Evolutionary conservation across 495 filamentous ascomycete genomes (phyloP), one percentile per base, ranked within the genome.

Genomic region (Neurospora sp.): DNA sequence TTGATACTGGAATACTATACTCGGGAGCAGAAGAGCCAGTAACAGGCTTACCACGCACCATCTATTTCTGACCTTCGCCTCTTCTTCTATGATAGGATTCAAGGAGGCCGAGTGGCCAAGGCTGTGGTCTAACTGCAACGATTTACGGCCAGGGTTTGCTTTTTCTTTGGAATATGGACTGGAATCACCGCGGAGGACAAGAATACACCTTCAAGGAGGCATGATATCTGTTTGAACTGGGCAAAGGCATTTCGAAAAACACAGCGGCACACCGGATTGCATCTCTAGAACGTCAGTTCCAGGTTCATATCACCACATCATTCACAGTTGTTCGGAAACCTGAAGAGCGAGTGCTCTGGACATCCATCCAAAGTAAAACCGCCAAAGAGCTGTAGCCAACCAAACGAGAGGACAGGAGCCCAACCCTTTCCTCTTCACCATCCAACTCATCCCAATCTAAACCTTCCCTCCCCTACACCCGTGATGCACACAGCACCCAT

Each of bases 371-470:
- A 65, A 31, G 10, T 12, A 61, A 53, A 61, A 31, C 27, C 12
- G 42, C 39, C 8, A 12, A 35, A 39, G 37, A 35, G 44, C 4
- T 68, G 31, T 6, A 27, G 44, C 38, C 39, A 65, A 18, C 38
- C 4, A 40, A 39, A n/a, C 69, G 41, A 74, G 42, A 69, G 70
- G 65, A n/a, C 8, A 37, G 16, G 5, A 31, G 18, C 1, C 12
- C n/a, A 16, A 74, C 69, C 73, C 27, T 71, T 69, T 74, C 69
- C 47, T 39, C 6, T 40, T 22, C 22, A 9, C 40, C 73, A 39
- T 71, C 27, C 14, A 65, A 65, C 12, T 65, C 14, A 65, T 65
- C 12, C 53, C 53, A 37, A 65, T 18, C 3, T 18, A 3, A 3
- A 6, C 3, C 27, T 65, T 61, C 6, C 27, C 53, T 65, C 53